These are phyloP conservation scores for Lindgomyces ingoldianus DNA, from an alignment of 495 filamentous ascomycete genomes.

Conservation along the genomic window DNA sequence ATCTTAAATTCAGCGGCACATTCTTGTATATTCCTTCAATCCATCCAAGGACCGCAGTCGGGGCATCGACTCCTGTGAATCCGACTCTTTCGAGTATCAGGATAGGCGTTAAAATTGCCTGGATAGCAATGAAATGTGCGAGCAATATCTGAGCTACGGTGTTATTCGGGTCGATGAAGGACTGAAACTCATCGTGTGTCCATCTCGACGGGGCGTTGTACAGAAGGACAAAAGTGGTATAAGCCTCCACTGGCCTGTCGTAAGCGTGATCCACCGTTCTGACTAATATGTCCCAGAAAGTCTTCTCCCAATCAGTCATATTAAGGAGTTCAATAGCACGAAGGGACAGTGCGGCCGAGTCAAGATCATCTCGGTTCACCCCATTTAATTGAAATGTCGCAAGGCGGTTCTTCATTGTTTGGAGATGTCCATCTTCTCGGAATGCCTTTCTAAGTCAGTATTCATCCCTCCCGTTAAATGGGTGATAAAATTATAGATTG, in stretches of 20 bases:
- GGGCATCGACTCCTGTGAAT: constrained; percentile 35
- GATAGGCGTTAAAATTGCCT: constrained; percentile 56
- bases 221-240: constrained; percentile 41
- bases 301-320: constrained; percentile 28
- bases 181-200: constrained; percentile 55
- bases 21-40: constrained; percentile 36
- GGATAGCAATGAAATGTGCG: constrained; percentile 60
- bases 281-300: constrained; percentile 29
- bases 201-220: constrained; percentile 50
- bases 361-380: constrained; percentile 25
- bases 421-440: constrained; percentile 30
- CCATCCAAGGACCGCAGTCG: constrained; percentile 31
- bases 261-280: constrained; percentile 31
- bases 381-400: constrained; percentile 4
- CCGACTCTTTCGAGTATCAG: constrained; percentile 33
- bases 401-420: constrained; percentile 34
- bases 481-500: constrained; percentile 27
- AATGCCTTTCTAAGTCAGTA: constrained; percentile 25
- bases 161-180: constrained; percentile 54
- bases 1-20: constrained; percentile 21
- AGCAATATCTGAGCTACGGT: constrained; percentile 54
- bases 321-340: constrained; percentile 19
- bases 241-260: constrained; percentile 38
- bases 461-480: neutral
- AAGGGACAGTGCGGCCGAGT: constrained; percentile 31